These are phyloP conservation scores for Podaxis pistillaris DNA, from an alignment of 768 basidiomycete genomes.

Conservation along the genomic window DNA sequence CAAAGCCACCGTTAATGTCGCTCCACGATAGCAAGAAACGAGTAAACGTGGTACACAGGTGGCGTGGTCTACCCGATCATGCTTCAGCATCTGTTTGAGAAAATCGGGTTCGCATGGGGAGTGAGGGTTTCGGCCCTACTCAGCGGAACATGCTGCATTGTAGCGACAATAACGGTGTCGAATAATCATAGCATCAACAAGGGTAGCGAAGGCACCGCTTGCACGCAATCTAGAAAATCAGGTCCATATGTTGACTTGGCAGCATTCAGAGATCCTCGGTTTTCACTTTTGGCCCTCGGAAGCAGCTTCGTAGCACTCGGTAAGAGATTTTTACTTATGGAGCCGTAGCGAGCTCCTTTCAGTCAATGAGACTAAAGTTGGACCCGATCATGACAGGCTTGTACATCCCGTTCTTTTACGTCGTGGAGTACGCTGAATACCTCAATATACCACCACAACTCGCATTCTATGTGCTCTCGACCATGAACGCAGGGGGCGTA, in stretches of 20 bases:
- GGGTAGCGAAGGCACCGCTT: constrained; percentile 19
- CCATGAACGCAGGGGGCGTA: constrained; percentile 68
- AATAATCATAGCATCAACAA: constrained; percentile 16
- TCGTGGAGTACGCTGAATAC: constrained; percentile 55
- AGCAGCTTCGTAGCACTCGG: constrained; percentile 62
- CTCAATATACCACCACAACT: constrained; percentile 29
- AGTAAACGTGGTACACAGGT: constrained; percentile 34
- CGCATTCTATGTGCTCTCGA: constrained; percentile 57
- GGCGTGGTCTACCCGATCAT: constrained; percentile 70
- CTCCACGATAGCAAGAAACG: not conserved
- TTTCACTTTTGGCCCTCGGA: constrained; percentile 50
- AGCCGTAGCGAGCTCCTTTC: not conserved
- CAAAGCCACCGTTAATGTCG: not conserved
- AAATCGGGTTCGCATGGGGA: constrained; percentile 61
- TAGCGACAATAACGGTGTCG: constrained; percentile 48
- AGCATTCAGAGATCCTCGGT: constrained; percentile 48
- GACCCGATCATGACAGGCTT: constrained; percentile 41
- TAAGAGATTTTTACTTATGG: constrained; percentile 27
- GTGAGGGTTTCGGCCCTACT: constrained; percentile 57
- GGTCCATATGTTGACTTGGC: constrained; percentile 29
- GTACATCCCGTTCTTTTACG: constrained; percentile 72
- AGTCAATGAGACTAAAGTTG: not conserved
- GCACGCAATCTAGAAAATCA: constrained; percentile 23
- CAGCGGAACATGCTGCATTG: constrained; percentile 44
- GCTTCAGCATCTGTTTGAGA: constrained; percentile 53